These are phyloP conservation scores for Batkoa obscura DNA, from an alignment of 371 early-diverging fungal species.

Conservation along the genomic window DNA sequence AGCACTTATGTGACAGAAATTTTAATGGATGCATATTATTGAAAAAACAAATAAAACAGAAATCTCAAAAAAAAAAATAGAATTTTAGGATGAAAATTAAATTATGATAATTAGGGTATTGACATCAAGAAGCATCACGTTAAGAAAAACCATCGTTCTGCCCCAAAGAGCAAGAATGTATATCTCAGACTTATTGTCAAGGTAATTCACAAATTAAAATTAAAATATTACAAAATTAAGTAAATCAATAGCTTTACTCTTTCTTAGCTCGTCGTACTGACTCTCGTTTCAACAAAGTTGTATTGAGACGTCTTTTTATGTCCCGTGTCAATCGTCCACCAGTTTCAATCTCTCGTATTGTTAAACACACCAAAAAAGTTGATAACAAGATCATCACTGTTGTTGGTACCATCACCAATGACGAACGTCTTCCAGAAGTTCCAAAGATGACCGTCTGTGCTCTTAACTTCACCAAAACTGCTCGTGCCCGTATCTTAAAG, in stretches of 20 bases:
- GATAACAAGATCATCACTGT: conserved; percentile 74
- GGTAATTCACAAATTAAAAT: conserved; percentile 20
- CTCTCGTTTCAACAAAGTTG: conserved; percentile 94
- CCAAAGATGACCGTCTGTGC: conserved; percentile 94
- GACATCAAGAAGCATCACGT: conserved; percentile 91
- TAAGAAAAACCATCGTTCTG: conserved; percentile 71
- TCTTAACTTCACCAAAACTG: conserved; percentile 84
- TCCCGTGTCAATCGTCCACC: conserved; percentile 93
- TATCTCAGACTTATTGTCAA: conserved; percentile 92
- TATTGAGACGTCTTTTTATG: conserved; percentile 96
- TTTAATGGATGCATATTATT: too few species aligned
- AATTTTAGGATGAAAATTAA: neutral
- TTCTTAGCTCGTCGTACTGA: conserved; percentile 97
- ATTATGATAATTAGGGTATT: conserved; percentile 50
- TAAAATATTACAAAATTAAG: neutral
- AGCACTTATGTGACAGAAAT: too few species aligned
- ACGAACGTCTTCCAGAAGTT: conserved; percentile 76
- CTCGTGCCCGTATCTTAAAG: conserved; percentile 90
- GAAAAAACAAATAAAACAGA: too few species aligned
- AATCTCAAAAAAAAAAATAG: too few species aligned
- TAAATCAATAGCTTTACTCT: conserved; percentile 63
- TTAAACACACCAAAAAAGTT: conserved; percentile 35
- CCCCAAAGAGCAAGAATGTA: conserved; percentile 80
- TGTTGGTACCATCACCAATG: conserved; percentile 94
- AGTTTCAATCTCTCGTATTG: conserved; percentile 76